Base-by-base conservation (phyloP, 257 asterid species). In the Agastache rugosa region DNA sequence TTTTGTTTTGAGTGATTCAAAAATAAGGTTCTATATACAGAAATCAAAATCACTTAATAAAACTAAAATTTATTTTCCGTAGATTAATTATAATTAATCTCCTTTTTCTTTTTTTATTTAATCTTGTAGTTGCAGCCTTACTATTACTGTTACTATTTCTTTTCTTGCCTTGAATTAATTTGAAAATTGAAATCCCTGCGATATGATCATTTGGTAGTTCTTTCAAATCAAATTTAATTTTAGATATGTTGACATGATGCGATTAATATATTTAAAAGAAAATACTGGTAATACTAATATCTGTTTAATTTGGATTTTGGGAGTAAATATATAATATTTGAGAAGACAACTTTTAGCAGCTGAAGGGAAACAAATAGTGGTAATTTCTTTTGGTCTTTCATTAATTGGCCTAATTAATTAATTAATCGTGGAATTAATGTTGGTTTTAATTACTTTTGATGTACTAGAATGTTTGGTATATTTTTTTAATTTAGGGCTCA, bases 401-500 rank as follows among this genome's bases (percentile, higher is more conserved):
- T 10, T n/a, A n/a, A n/a, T n/a, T 39, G 44, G 11, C 12, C 11
- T 39, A 39, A 39, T 39, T 39, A 60, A 59, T 11, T 27, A 39
- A 22, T 0, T 19, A 19, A 20, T 17, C 1, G 2, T 35, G 15
- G 69, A 58, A 55, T 19, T 70, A 72, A 78, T 66, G 78, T 78
- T 62, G 53, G 71, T 66, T 48, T 67, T 3, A 11, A 35, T 65
- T 35, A 59, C 29, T 47, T 47, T 25, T 22, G 78, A 56, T 45
- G 15, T 44, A 39, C 41, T 1, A 55, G 68, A 74, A 78, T 73
- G 74, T 67, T 54, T 42, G 50, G 23, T 27, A 19, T 39, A 20
- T 9, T 14, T 42, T n/a, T 17, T 17, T 51, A 50, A 50, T 50
- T n/a, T n/a, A 53, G 35, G 65, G 72, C 80, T 42, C 79, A 63